Base-by-base conservation (phyloP, 768 basidiomycete genomes). In the Hygrophoropsis aurantiaca region DNA sequence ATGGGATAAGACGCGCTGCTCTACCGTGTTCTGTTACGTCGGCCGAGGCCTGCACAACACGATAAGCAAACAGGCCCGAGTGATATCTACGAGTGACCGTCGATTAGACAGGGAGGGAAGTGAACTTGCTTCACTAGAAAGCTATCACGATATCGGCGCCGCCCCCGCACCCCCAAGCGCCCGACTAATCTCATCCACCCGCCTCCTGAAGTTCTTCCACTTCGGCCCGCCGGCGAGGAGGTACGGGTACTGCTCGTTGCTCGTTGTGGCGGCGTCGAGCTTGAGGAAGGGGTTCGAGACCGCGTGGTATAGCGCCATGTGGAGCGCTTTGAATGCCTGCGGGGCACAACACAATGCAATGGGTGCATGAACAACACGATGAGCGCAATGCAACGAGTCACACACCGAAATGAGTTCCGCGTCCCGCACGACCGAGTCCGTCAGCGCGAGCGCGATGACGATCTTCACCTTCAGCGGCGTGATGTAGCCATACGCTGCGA, bases 401-500 rank as follows among this genome's bases (percentile, higher is more conserved):
- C 85, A 52, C 44, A 92, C 92, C 60, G 79, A 79, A 52, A 80
- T 77, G 48, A 94, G 77, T 57, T 94, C 92, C 20, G 76, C 73
- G 60, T 95, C 93, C 32, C 81, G 80, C 24, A 94, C 81, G 18
- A 93, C 80, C 11, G 87, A 75, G 59, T 95, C 93, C 7, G 87
- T 82, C 52, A 94, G 68, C 7, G 88, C 84, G 42, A 94, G 66
- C 1, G 85, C 85, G 43, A 94, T 60, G 47, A 95, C 78, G 57
- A 95, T 91, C 72, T 93, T 94, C 58, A 93, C 77, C 60, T 87
- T 90, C 51, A 90, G 71, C 11, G 92, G 90, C 9, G 90, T 93
- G 41, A 93, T 80, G 67, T 92, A 95, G 33, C 92, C 93, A 65
- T 94, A 94, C 32, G 92, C 89, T 2, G 90, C 91, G 41, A 90